Conservation (phyloP, 805 yeast species). For the Nadsonia fulvescens region DNA sequence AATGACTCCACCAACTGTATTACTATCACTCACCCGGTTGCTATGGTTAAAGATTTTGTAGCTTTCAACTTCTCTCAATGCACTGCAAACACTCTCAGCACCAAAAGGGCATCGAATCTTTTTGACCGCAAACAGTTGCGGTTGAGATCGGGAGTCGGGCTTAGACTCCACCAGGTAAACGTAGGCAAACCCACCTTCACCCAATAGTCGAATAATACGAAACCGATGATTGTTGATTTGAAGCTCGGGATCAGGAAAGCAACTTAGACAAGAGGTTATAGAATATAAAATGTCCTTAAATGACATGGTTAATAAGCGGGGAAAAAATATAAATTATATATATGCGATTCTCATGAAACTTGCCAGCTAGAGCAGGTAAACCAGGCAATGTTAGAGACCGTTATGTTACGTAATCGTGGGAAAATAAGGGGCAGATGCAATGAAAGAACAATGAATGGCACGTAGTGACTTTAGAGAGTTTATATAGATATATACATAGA, state of each 20-base stretch:
- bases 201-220: constrained; percentile 50
- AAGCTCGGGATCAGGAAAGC: constrained; percentile 34
- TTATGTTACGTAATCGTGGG: too few species aligned
- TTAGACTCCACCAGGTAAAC: constrained; percentile 50
- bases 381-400: too few species aligned
- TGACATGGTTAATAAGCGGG: constrained; percentile 3
- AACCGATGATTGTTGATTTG: constrained; percentile 44
- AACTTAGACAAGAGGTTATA: constrained; percentile 20
- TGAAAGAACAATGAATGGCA: too few species aligned
- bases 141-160: constrained; percentile 23
- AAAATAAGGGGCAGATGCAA: too few species aligned
- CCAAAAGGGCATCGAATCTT: constrained; percentile 82
- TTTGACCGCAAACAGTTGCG: constrained; percentile 51
- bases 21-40: too few species aligned
- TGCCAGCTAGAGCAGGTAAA: too few species aligned
- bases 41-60: constrained; percentile 46
- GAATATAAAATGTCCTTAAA: constrained; percentile 15
- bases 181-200: constrained; percentile 82
- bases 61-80: constrained; percentile 60
- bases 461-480: too few species aligned
- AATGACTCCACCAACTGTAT: too few species aligned
- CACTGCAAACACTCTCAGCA: constrained; percentile 50
- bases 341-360: too few species aligned
- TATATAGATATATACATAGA: too few species aligned
- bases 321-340: too few species aligned